Evolutionary conservation across 1,284 basidiomycete genomes (phyloP), one percentile per base, ranked within the genome.

Genomic region (Malassezia equina): DNA sequence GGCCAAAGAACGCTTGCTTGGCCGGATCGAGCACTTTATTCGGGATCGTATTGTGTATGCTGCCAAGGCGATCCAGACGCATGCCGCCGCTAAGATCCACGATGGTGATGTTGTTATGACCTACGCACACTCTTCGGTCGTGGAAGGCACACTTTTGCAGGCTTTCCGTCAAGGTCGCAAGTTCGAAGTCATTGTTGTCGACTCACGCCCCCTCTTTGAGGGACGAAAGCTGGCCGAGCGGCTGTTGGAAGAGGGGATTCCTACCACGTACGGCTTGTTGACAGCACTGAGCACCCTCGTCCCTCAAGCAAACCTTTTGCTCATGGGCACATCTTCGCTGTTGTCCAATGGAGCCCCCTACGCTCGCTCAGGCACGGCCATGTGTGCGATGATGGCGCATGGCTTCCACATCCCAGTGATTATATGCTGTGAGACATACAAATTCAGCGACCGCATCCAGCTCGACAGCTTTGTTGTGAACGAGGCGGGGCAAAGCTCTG

Each of bases 371-470:
- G 94, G 94, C 23, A 96, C 91, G 1, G 93, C 93, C 0, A 82
- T 91, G 61, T 88, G 95, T 21, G 89, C 93, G 0, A 91, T 98
- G 89, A 84, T 96, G 80, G 88, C 90, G 0, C 88, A 89, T 75
- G 83, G 84, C 51, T 82, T 86, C 68, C 84, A 84, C 19, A 85
- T 96, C 1, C 94, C 94, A 7, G 90, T 96, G 15, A 84, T 98
- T 47, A 90, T 93, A 15, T 95, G 90, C 67, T 94, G 91, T 46
- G 94, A 98, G 77, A 98, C 94, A 17, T 96, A 96, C 80, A 99
- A 99, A 76, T 96, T 94, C 69, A 86, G 86, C 21, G 94, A 98
- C 66, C 83, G 84, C 31, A 86, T 98, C 31, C 85, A 89, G 75
- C 79, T 98, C 47, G 94, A 99, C 76, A 86, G 86, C 28, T 90